A percentile compares a stretch with the other conserved stretches of the same genome.
Evolutionary conservation across 768 basidiomycete species (phyloP).

Genomic region (Macrolepiota dolichaula): DNA sequence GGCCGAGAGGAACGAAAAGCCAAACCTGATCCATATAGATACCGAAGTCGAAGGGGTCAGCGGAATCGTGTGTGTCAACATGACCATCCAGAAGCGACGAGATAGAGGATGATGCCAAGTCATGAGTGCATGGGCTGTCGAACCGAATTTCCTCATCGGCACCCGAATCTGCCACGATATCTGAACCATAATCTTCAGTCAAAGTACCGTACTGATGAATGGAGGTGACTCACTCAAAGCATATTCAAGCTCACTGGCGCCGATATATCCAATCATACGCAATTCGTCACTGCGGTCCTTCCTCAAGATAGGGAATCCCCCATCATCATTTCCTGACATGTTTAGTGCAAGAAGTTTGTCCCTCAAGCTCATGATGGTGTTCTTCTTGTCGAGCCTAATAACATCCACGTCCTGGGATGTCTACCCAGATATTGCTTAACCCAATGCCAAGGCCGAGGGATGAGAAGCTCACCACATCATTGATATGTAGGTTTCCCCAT

Average conservation of each 20-base stretch:
- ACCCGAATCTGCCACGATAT: conserved; percentile 65
- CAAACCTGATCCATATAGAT: conserved; percentile 87
- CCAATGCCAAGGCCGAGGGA: neutral
- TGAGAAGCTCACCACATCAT: conserved; percentile 65
- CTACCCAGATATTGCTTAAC: conserved; percentile 32
- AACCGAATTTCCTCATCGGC: conserved; percentile 68
- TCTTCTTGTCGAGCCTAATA: conserved; percentile 67
- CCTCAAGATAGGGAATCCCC: conserved; percentile 85
- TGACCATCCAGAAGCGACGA: conserved; percentile 53
- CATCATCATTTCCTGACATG: conserved; percentile 62
- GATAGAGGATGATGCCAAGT: conserved; percentile 50
- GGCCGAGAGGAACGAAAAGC: neutral
- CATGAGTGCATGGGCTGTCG: conserved; percentile 41
- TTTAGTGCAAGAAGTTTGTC: conserved; percentile 63
- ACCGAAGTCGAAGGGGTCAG: conserved; percentile 76
- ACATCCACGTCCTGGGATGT: conserved; percentile 62
- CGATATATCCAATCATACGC: conserved; percentile 87
- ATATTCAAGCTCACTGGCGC: conserved; percentile 91
- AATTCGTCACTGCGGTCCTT: conserved; percentile 42
- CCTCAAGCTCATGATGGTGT: conserved; percentile 76
- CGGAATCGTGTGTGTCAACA: conserved; percentile 18
- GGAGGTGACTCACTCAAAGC: conserved; percentile 62
- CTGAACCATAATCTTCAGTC: conserved; percentile 29
- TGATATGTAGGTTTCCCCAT: conserved; percentile 76
- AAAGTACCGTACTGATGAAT: neutral